These are phyloP conservation scores for Pinus taeda DNA, from an alignment of 75 land plant genomes.

Conservation along the genomic window DNA sequence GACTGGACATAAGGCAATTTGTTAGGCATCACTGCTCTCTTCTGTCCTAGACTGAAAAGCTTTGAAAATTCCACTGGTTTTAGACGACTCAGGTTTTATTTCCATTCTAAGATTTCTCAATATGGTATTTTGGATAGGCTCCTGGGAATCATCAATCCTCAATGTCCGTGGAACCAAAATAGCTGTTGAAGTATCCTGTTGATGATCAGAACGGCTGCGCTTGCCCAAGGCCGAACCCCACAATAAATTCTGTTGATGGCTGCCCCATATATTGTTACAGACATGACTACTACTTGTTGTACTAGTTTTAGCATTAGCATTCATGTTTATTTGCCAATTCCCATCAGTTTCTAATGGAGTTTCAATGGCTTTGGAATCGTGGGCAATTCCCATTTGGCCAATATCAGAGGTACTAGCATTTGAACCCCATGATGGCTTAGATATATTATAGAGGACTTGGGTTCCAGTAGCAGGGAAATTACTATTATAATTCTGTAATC, in stretches of 20 bases:
- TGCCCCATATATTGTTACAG: background rate
- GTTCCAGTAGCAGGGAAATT: slow-evolving; percentile 3
- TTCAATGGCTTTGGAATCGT: no score
- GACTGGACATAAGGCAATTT: background rate
- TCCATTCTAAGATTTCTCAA: background rate
- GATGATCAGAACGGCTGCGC: background rate
- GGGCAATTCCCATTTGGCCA: background rate
- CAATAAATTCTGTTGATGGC: background rate
- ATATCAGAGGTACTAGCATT: background rate
- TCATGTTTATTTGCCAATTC: background rate
- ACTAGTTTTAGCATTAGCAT: background rate
- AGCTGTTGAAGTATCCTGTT: background rate
- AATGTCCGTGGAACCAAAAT: background rate
- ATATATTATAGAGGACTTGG: background rate
- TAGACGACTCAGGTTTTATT: background rate
- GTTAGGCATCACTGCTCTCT: background rate
- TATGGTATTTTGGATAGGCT: background rate
- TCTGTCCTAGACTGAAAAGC: background rate
- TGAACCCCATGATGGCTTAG: background rate
- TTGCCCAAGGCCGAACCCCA: slow-evolving; percentile 8
- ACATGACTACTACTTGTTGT: background rate
- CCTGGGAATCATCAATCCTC: background rate
- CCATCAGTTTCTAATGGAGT: background rate
- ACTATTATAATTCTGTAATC: background rate
- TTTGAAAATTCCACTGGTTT: background rate